Base-by-base conservation (phyloP, 352 stramenopile species). In the Phytophthora pseudosyringae region DNA sequence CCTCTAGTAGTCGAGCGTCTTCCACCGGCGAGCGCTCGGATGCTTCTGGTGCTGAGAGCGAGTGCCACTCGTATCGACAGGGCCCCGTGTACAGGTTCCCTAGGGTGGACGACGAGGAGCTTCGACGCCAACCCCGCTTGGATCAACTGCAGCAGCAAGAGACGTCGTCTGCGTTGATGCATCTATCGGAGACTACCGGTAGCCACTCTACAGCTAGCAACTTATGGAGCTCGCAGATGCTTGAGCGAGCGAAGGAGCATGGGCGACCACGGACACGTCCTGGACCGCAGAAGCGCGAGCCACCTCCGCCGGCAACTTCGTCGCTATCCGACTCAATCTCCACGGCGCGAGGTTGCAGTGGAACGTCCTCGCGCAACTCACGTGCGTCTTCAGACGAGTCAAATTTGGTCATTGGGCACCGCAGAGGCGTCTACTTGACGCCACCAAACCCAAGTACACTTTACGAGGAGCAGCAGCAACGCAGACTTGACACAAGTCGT, bases 371-470 rank as follows among this genome's bases (percentile, higher is more conserved):
- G 13, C 63, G 52, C 18, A 59, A 31, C n/a, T 64, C 52, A 28
- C 58, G 32, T 48, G 31, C 21, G 28, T 69, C 52, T 40, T 64
- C 46, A 21, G 52, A 54, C 15, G 61, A 55, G 15, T 64, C 61
- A 12, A 50, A 40, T 32, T 53, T 38, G 6, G 25, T 21, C 28
- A 55, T 26, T 39, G 7, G n/a, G n/a, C 48, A 36, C 15, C 18
- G 28, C 31, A 53, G n/a, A 61, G 44, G 35, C 0, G 43, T 69
- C 33, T 61, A 52, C 45, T 36, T 52, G 28, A 58, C 35, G 12
- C 35, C 44, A 4, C 48, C 47, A 54, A 59, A 49, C 18, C 32
- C 47, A 40, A 61, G 41, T 13, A 61, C 46, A 15, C 28, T 63
- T 1, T 68, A 63, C 32, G 16, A 63, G 0, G 48, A 67, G 18